Evolutionary conservation across 495 filamentous ascomycete genomes (phyloP).

Genomic region (Penicillium paxilli): DNA sequence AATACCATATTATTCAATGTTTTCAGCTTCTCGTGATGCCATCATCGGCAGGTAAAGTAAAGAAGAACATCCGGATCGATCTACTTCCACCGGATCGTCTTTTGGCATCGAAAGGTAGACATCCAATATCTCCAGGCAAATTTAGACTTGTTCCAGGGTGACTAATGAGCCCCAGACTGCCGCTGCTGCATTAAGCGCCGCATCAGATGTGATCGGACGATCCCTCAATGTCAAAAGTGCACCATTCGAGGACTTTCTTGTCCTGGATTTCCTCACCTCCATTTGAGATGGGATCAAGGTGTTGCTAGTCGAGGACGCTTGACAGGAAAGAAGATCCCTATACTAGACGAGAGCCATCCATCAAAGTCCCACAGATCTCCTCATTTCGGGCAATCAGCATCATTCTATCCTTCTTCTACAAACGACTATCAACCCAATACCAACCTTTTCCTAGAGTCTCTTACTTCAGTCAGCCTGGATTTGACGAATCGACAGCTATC

Average conservation of each 20-base stretch:
- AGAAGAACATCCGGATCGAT: constrained; percentile 18
- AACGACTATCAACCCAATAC: not conserved
- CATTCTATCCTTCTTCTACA: too few relatives aligned
- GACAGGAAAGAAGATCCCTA: constrained; percentile 3
- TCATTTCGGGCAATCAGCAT: too few relatives aligned
- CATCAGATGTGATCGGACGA: constrained; percentile 23
- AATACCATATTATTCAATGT: not conserved
- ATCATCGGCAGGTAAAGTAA: not conserved
- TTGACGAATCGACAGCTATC: constrained; percentile 2
- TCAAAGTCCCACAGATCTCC: not conserved
- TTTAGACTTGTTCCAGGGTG: not conserved
- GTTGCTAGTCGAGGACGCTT: constrained; percentile 12
- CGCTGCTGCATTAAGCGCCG: constrained; percentile 18
- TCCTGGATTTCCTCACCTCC: constrained; percentile 14
- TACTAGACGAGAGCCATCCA: not conserved
- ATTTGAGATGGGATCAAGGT: constrained; percentile 15
- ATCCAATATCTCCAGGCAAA: not conserved
- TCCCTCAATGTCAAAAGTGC: constrained; percentile 21
- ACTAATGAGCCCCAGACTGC: constrained; percentile 5
- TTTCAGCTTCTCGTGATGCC: not conserved
- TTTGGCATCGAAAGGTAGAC: constrained; percentile 14
- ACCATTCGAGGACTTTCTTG: constrained; percentile 12
- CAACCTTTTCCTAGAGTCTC: not conserved
- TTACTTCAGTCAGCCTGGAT: not conserved
- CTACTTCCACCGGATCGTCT: constrained; percentile 14